These are phyloP conservation scores for Drechslera avenae DNA, from an alignment of 2,329 filamentous ascomycete species.

Conservation along the genomic window DNA sequence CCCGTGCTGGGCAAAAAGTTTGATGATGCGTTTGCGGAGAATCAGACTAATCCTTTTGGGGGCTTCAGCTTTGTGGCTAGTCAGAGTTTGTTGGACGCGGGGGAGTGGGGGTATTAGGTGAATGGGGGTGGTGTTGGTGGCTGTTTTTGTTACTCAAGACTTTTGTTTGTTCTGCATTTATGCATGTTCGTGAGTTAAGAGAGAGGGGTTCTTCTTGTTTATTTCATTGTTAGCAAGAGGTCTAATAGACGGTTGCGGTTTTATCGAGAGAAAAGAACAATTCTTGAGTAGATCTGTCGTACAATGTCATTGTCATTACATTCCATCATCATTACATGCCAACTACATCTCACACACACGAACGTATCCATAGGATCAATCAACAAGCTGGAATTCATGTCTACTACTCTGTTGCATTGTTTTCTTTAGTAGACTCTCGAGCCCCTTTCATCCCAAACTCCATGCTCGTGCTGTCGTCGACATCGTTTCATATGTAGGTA, in stretches of 20 bases:
- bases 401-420: slow-evolving; percentile 3
- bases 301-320: too few relatives aligned
- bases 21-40: slow-evolving; percentile 32
- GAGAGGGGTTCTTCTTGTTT: background rate
- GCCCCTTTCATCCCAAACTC: slow-evolving; percentile 10
- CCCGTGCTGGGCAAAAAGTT: slow-evolving; percentile 58
- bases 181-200: background rate
- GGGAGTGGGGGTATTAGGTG: slow-evolving; percentile 39
- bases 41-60: slow-evolving; percentile 56
- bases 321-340: too few relatives aligned
- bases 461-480: slow-evolving; percentile 7
- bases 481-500: slow-evolving; percentile 10
- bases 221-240: background rate
- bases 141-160: background rate
- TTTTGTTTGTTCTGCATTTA: background rate
- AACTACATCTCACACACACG: too few relatives aligned
- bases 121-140: background rate
- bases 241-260: background rate
- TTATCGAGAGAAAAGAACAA: too few relatives aligned
- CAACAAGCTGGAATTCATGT: background rate
- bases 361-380: too few relatives aligned
- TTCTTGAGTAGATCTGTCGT: too few relatives aligned
- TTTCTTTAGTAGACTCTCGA: background rate
- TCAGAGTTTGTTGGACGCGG: slow-evolving; percentile 54
- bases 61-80: slow-evolving; percentile 61